Conservation (phyloP, 306 rosid genomes). For the Glycyrrhiza uralensis region DNA sequence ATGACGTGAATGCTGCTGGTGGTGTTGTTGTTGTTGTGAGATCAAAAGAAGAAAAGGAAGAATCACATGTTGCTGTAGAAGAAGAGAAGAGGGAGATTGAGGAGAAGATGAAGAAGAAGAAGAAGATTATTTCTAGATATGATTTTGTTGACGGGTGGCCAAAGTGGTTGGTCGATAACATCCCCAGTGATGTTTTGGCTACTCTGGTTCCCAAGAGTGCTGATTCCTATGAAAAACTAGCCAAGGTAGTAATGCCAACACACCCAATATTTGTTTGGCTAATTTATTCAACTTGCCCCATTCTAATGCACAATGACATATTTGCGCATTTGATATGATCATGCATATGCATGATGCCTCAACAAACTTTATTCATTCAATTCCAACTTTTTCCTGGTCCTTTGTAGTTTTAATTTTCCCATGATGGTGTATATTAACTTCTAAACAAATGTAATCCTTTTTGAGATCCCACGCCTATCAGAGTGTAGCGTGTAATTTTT, state of each 20-base stretch:
- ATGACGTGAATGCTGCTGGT: neutral
- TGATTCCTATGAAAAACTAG: conserved; percentile 63
- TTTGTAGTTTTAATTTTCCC: no score
- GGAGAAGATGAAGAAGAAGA: neutral
- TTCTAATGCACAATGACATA: neutral
- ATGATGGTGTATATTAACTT: no score
- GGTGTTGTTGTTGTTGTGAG: neutral
- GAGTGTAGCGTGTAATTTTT: no score
- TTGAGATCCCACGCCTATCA: no score
- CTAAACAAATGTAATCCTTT: no score
- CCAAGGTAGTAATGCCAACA: conserved; percentile 42
- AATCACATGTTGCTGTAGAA: neutral
- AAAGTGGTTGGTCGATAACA: conserved; percentile 67
- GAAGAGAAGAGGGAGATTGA: no score
- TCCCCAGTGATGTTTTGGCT: conserved; percentile 37
- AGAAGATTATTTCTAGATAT: conserved; percentile 35
- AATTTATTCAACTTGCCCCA: neutral
- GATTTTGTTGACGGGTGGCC: conserved; percentile 64
- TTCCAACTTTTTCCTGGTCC: no score
- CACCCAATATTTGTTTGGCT: neutral
- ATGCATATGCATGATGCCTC: no score
- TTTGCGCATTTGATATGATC: no score
- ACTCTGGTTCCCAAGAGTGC: conserved; percentile 55
- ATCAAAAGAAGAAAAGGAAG: neutral
- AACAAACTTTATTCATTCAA: no score